Conservation (phyloP, 352 stramenopile species). For the Phytophthora tubulina region DNA sequence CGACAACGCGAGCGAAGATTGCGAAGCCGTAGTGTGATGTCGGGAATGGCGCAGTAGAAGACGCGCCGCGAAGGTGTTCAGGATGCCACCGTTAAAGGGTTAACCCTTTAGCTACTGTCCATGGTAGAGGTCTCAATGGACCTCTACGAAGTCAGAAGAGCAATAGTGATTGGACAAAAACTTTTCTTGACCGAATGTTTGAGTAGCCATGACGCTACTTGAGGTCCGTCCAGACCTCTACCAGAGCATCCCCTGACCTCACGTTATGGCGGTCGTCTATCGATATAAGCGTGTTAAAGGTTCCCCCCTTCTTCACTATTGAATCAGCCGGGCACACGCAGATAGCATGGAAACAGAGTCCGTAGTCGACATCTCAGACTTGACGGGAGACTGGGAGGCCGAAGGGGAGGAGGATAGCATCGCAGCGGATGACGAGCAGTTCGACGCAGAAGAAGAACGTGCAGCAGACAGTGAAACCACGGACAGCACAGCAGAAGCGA, state of each 20-base stretch:
- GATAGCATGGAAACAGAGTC: neutral
- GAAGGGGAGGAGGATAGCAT: neutral
- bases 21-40: too few species aligned
- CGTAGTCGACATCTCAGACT: neutral
- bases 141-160: neutral
- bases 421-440: neutral
- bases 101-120: too few species aligned
- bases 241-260: neutral
- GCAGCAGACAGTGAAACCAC: neutral
- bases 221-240: neutral
- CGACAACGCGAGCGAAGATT: too few species aligned
- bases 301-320: neutral
- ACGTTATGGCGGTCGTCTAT: neutral
- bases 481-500: neutral
- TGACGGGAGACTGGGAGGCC: constrained; percentile 2
- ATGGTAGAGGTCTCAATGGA: neutral
- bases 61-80: too few species aligned
- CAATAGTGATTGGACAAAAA: neutral
- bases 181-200: neutral
- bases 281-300: constrained; percentile 6
- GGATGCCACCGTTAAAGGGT: too few species aligned
- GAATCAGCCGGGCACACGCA: neutral
- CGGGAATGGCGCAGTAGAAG: too few species aligned
- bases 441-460: neutral
- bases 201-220: neutral